Conservation (phyloP, 768 basidiomycete genomes). For the Imleria badia region DNA sequence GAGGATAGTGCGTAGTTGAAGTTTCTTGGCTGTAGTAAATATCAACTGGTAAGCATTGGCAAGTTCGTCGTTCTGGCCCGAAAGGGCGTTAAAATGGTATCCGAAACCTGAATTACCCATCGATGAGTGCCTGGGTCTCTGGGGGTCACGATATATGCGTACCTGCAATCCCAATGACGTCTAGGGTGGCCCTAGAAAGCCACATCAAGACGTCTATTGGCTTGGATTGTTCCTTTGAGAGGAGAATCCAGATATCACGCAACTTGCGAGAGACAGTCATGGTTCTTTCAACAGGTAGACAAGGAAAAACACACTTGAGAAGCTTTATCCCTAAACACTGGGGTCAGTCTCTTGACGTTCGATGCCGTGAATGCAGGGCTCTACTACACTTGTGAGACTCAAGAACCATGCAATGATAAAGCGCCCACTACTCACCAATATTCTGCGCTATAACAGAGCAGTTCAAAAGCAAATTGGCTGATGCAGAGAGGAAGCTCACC, state of each 20-base stretch:
- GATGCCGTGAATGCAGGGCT: slow-evolving; percentile 51
- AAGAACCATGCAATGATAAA: not conserved
- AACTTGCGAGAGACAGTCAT: slow-evolving; percentile 34
- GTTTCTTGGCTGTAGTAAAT: slow-evolving; percentile 52
- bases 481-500: slow-evolving; percentile 22
- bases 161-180: slow-evolving; percentile 76
- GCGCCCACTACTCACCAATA: slow-evolving; percentile 40
- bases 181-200: slow-evolving; percentile 68
- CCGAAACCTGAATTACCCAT: slow-evolving; percentile 45
- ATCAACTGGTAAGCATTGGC: slow-evolving; percentile 55
- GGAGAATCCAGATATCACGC: slow-evolving; percentile 42
- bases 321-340: slow-evolving; percentile 62
- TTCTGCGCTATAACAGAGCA: slow-evolving; percentile 41
- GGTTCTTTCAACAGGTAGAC: not conserved
- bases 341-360: slow-evolving; percentile 49
- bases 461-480: not conserved
- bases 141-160: slow-evolving; percentile 4
- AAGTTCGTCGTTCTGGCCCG: slow-evolving; percentile 47
- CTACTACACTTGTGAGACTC: slow-evolving; percentile 25
- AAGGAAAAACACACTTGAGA: slow-evolving; percentile 38
- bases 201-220: slow-evolving; percentile 61
- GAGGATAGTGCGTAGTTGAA: slow-evolving; percentile 52
- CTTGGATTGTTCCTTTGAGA: slow-evolving; percentile 18
- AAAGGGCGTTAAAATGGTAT: slow-evolving; percentile 54
- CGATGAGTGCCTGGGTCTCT: not conserved